Evolutionary conservation across 169 alveolate genomes (phyloP).

Genomic region (Eimeria praecox): DNA sequence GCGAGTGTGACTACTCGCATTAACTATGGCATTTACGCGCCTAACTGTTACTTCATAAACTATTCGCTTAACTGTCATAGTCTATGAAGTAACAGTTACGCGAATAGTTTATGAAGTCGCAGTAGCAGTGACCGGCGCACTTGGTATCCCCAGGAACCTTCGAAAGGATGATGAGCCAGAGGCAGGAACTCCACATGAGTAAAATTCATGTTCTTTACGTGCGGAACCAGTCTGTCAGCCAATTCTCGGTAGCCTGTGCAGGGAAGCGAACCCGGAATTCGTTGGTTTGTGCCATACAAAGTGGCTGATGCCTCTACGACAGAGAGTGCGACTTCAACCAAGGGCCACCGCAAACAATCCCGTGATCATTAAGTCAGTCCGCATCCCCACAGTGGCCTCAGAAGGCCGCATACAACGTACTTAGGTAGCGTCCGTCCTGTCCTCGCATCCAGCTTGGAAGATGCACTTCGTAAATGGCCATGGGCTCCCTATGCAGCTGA

Average conservation of each 20-base stretch:
- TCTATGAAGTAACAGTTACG: neutral
- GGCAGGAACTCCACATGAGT: conserved; percentile 90
- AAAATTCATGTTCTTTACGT: conserved; percentile 85
- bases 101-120: neutral
- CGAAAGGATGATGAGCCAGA: conserved; percentile 89
- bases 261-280: neutral
- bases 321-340: neutral
- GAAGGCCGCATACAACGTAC: conserved; percentile 45
- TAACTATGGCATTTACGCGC: too few relatives aligned
- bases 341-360: neutral
- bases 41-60: neutral
- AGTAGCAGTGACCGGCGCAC: conserved; percentile 31
- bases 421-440: conserved; percentile 83
- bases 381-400: neutral
- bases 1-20: neutral
- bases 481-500: conserved; percentile 85
- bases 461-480: conserved; percentile 89
- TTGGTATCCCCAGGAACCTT: conserved; percentile 90
- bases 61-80: neutral
- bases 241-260: conserved; percentile 85
- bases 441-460: conserved; percentile 90
- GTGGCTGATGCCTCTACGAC: neutral
- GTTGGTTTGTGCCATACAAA: neutral
- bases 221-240: conserved; percentile 87
- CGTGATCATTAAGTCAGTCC: neutral